A percentile compares a stretch with the other conserved stretches of the same genome.
phyloP scores from a whole-genome alignment of 2,329 filamentous ascomycete species.

The Penicillium sp. region DNA sequence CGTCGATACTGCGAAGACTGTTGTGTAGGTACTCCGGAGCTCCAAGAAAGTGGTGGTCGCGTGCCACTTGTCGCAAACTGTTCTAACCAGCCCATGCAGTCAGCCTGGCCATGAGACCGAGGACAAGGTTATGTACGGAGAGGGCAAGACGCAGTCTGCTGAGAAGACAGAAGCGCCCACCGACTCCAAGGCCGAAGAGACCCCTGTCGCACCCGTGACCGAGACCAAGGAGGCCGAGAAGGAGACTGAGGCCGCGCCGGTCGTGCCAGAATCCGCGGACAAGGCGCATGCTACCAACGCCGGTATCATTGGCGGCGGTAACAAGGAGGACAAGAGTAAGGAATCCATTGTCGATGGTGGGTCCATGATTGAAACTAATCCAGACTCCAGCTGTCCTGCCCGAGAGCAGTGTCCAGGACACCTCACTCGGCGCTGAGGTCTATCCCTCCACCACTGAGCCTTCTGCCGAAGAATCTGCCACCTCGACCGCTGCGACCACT shows the following conservation, averaged over 20 bases:
- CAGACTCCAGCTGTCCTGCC: constrained; percentile 19
- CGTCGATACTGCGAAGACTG: constrained; percentile 26
- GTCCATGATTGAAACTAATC: not conserved
- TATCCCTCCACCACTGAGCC: constrained; percentile 20
- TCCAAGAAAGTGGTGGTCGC: constrained; percentile 10
- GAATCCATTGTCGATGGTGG: not conserved
- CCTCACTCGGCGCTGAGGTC: constrained; percentile 15
- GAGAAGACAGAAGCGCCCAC: constrained; percentile 13
- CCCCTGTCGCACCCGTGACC: constrained; percentile 9
- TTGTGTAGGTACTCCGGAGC: constrained; percentile 29
- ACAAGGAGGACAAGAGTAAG: constrained; percentile 20
- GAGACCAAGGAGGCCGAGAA: constrained; percentile 14
- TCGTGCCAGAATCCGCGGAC: constrained; percentile 18
- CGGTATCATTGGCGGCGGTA: constrained; percentile 13
- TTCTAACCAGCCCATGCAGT: constrained; percentile 11
- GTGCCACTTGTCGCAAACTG: constrained; percentile 7
- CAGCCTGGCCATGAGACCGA: constrained; percentile 22
- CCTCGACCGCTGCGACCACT: constrained; percentile 10
- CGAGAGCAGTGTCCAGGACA: constrained; percentile 19
- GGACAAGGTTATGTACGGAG: constrained; percentile 20
- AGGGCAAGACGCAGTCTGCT: constrained; percentile 17
- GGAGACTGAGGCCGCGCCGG: constrained; percentile 9
- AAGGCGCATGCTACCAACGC: constrained; percentile 25
- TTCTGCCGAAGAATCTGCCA: constrained; percentile 20
- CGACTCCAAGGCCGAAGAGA: constrained; percentile 14